phyloP scores from a whole-genome alignment of 371 early-diverging fungal species.

The Mortierella sp. region DNA sequence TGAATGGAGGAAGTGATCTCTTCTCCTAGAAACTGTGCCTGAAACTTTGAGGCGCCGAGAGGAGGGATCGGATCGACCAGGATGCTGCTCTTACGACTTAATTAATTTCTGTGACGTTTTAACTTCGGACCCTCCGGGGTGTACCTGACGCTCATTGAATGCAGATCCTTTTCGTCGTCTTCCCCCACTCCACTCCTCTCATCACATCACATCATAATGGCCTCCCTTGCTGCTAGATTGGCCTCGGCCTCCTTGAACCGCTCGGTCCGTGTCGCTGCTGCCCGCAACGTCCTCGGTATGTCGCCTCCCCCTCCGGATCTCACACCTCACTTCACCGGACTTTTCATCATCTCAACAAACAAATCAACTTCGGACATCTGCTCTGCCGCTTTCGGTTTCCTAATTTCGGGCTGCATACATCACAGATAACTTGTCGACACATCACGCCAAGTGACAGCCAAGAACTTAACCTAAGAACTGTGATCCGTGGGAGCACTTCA shows the following conservation, averaged over 20 bases:
- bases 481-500: not conserved
- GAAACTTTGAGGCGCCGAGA: not conserved
- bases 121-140: not conserved
- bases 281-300: constrained; percentile 57
- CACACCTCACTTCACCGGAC: not conserved
- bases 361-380: not conserved
- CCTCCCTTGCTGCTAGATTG: constrained; percentile 50
- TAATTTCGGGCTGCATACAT: not conserved
- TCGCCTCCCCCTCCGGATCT: not conserved
- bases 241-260: constrained; percentile 50
- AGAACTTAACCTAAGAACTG: not conserved
- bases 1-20: constrained; percentile 1
- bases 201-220: constrained; percentile 33
- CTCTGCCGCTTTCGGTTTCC: not conserved
- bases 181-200: constrained; percentile 8
- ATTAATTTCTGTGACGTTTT: not conserved
- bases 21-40: constrained; percentile 2
- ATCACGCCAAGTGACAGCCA: not conserved
- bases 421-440: not conserved
- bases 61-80: not conserved
- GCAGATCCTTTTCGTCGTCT: constrained; percentile 23
- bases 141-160: constrained; percentile 12
- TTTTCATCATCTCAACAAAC: constrained; percentile 4
- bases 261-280: constrained; percentile 47
- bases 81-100: not conserved